Percentiles rank a stretch among this genome's conserved stretches.
Evolutionary conservation across 768 basidiomycete species (phyloP).

Genomic region (Hypholoma sublateritium): DNA sequence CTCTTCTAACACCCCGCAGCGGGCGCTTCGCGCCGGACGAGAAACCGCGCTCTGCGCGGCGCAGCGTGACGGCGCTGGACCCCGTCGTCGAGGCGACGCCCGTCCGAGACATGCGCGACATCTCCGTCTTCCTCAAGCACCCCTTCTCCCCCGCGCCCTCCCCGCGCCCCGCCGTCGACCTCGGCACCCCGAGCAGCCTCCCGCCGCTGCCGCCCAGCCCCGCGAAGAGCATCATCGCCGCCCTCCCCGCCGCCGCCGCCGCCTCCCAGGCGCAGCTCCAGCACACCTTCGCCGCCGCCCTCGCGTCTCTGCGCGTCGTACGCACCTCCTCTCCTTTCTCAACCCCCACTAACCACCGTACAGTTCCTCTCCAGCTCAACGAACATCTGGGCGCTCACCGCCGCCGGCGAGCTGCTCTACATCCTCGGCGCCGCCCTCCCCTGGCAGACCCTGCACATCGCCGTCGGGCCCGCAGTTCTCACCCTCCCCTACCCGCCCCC

Average conservation of each 20-base stretch:
- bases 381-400: conserved; percentile 59
- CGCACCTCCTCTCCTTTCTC: conserved; percentile 11
- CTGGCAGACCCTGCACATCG: conserved; percentile 42
- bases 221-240: conserved; percentile 38
- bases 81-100: conserved; percentile 50
- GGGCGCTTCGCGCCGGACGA: conserved; percentile 16
- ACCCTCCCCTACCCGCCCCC: conserved; percentile 50
- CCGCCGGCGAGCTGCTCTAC: conserved; percentile 52
- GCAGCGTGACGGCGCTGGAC: conserved; percentile 31
- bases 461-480: conserved; percentile 13
- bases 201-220: conserved; percentile 38
- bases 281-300: conserved; percentile 31
- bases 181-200: conserved; percentile 36
- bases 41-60: conserved; percentile 25
- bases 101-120: conserved; percentile 45
- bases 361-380: conserved; percentile 67
- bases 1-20: conserved; percentile 9
- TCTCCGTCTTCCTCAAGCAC: conserved; percentile 53
- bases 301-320: conserved; percentile 37
- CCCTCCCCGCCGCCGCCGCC: conserved; percentile 27
- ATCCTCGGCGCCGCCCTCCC: conserved; percentile 54
- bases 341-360: conserved; percentile 2
- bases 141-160: conserved; percentile 38
- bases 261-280: conserved; percentile 29
- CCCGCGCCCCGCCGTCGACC: conserved; percentile 18